Conservation (phyloP, 1,139 yeast genomes). For the Saccharomycopsis hybrid region DNA sequence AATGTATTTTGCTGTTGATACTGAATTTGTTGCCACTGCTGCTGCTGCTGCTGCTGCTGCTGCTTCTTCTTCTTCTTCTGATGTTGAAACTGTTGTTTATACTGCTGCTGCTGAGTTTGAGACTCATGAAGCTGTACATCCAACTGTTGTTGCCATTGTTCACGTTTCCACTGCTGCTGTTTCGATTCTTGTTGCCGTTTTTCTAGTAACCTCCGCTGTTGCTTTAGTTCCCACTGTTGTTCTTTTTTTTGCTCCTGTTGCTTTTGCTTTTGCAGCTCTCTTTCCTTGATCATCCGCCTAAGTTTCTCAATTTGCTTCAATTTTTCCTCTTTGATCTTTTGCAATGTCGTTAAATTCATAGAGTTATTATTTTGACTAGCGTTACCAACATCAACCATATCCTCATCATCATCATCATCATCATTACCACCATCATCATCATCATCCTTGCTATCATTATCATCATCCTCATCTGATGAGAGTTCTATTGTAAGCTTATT, state of each 20-base stretch:
- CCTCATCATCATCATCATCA: neutral
- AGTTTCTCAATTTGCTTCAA: constrained; percentile 6
- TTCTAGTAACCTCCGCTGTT: neutral
- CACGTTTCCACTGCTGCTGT: no score
- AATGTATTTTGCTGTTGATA: neutral
- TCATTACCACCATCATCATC: neutral
- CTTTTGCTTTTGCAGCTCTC: neutral
- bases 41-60: neutral
- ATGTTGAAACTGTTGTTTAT: no score
- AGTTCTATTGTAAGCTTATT: constrained; percentile 8
- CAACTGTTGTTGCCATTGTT: no score
- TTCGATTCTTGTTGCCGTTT: neutral
- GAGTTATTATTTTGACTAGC: neutral
- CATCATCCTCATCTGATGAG: constrained; percentile 4
- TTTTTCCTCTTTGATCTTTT: constrained; percentile 5
- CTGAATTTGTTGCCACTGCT: neutral
- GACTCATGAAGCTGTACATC: no score
- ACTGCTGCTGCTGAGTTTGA: no score
- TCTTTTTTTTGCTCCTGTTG: no score
- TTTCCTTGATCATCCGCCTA: constrained; percentile 2
- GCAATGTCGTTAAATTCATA: neutral
- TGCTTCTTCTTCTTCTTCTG: no score
- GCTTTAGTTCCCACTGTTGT: constrained; percentile 2
- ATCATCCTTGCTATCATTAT: neutral
- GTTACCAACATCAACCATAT: neutral